Evolutionary conservation across 768 basidiomycete genomes (phyloP).

Genomic region (Suillus discolor): DNA sequence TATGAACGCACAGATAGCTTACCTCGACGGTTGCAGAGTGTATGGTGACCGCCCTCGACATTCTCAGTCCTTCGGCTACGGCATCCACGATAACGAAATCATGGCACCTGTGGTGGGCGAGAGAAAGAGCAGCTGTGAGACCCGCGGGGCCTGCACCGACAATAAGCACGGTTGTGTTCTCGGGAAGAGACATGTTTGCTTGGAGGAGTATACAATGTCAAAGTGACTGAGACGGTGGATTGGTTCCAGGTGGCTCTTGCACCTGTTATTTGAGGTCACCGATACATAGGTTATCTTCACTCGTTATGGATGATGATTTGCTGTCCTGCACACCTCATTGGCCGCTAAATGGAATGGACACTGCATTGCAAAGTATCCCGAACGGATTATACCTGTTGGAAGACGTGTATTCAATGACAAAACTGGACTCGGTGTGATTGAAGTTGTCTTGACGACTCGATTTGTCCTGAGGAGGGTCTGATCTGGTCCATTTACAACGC

Average conservation of each 20-base stretch:
- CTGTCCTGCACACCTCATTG: background rate
- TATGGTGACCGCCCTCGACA: constrained; percentile 44
- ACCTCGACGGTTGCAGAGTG: constrained; percentile 54
- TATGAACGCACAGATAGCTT: constrained; percentile 1
- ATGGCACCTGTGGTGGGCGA: constrained; percentile 33
- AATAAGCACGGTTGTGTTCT: constrained; percentile 44
- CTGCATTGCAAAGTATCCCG: too few relatives aligned
- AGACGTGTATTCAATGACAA: background rate
- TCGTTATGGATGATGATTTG: background rate
- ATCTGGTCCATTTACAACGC: background rate
- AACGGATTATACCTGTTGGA: background rate
- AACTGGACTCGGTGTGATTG: background rate
- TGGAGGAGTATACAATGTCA: background rate
- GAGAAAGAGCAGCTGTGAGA: constrained; percentile 48
- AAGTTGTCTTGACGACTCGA: background rate
- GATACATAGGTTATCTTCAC: background rate
- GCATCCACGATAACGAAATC: constrained; percentile 42
- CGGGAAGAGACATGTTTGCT: background rate
- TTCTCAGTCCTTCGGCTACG: constrained; percentile 24
- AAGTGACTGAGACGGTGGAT: background rate
- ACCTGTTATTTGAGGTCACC: background rate
- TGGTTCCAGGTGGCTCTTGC: background rate
- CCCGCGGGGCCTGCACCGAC: constrained; percentile 56
- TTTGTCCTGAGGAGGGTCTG: background rate
- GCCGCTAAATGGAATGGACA: background rate